Percentiles rank a stretch among this genome's conserved stretches.
Conservation (phyloP, 352 stramenopile species). For the Phytopythium oedochilum region DNA sequence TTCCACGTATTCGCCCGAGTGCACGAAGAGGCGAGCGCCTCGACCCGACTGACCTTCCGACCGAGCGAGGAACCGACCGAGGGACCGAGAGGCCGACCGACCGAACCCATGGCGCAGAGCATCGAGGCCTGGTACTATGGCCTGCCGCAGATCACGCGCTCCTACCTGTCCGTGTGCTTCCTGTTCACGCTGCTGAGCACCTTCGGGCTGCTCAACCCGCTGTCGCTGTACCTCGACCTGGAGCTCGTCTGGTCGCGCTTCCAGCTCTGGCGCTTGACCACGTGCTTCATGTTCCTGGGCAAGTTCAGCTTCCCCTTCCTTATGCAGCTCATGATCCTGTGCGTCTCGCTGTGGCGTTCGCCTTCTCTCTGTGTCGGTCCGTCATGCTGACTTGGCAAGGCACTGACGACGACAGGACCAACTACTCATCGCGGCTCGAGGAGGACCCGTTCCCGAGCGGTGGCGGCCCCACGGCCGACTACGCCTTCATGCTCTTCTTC, state of each 20-base stretch:
- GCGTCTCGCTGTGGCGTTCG: too few relatives aligned
- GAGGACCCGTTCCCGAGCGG: constrained; percentile 82
- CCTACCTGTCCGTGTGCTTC: constrained; percentile 83
- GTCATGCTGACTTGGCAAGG: not conserved
- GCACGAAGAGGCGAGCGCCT: too few relatives aligned
- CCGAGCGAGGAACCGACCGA: too few relatives aligned
- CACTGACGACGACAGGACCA: constrained; percentile 29
- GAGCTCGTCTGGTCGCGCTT: constrained; percentile 84
- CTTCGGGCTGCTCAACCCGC: constrained; percentile 75
- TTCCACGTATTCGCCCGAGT: too few relatives aligned
- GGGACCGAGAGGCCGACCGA: too few relatives aligned
- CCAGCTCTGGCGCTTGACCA: constrained; percentile 86
- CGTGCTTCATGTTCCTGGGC: constrained; percentile 87
- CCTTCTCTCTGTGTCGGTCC: not conserved
- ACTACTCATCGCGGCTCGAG: constrained; percentile 82
- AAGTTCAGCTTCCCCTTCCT: constrained; percentile 88
- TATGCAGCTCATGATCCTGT: constrained; percentile 91
- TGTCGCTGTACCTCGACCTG: constrained; percentile 83
- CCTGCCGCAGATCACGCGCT: constrained; percentile 82
- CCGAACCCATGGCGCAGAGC: constrained; percentile 47
- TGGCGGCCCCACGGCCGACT: constrained; percentile 79
- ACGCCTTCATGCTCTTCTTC: constrained; percentile 89
- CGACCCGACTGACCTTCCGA: too few relatives aligned
- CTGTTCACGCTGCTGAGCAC: constrained; percentile 75
- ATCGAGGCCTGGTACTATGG: constrained; percentile 84